A percentile compares a stretch with the other conserved stretches of the same genome.
These are phyloP conservation scores for Aspergillus amoenus DNA, from an alignment of 2,329 filamentous ascomycete genomes.

Conservation along the genomic window DNA sequence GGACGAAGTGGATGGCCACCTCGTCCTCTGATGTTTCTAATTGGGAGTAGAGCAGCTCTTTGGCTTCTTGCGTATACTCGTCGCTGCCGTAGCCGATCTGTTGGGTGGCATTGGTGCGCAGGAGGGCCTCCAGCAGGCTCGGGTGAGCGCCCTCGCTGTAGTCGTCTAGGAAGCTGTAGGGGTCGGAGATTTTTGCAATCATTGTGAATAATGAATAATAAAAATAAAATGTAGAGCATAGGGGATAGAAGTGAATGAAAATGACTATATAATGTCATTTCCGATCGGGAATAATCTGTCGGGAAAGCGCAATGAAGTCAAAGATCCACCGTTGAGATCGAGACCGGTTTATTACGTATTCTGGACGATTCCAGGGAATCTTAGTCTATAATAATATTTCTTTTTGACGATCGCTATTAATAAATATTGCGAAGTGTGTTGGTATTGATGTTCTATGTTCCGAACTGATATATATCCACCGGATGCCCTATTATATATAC, in stretches of 20 bases:
- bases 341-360: too few relatives aligned
- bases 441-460: too few relatives aligned
- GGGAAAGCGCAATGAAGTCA: not conserved
- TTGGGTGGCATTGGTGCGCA: constrained; percentile 47
- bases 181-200: constrained; percentile 11
- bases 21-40: constrained; percentile 34
- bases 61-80: constrained; percentile 44
- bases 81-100: constrained; percentile 52
- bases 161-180: constrained; percentile 53
- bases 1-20: constrained; percentile 53
- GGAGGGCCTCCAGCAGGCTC: constrained; percentile 48
- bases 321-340: too few relatives aligned
- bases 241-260: not conserved
- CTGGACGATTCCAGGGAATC: too few relatives aligned
- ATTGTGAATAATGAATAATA: not conserved
- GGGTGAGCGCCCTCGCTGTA: constrained; percentile 56
- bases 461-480: too few relatives aligned
- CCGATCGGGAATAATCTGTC: constrained; percentile 1
- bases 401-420: too few relatives aligned
- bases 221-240: not conserved
- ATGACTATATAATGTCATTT: not conserved
- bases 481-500: too few relatives aligned
- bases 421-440: too few relatives aligned
- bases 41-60: constrained; percentile 41
- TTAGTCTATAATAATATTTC: too few relatives aligned